Base-by-base conservation (phyloP, 2,329 filamentous ascomycete species). In the Talaromyces sp. region DNA sequence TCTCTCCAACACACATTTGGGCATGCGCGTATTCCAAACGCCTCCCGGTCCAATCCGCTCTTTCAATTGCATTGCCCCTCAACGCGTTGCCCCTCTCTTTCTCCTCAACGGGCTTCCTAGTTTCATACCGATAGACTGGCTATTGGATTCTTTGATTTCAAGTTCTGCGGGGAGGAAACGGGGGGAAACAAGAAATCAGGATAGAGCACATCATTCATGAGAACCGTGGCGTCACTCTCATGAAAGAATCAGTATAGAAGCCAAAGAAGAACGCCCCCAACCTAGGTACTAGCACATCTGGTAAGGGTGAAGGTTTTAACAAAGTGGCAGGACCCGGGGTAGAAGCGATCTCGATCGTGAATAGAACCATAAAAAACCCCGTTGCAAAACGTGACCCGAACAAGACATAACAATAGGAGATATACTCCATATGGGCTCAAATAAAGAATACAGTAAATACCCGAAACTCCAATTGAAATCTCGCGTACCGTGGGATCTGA, bases 401-500 rank as follows among this genome's bases (percentile, higher is more conserved):
- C n/a, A n/a, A n/a, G n/a, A n/a, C n/a, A n/a, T n/a, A n/a, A n/a
- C n/a, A n/a, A n/a, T n/a, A n/a, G n/a, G n/a, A n/a, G n/a, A 27
- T 27, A 27, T 27, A 27, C 24, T 27, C 5, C 24, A 27, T 27
- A 27, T 9, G 24, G 9, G 24, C n/a, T n/a, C n/a, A 29, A 8
- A 7, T 24, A 37, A 24, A 17, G 24, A 33, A 27, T 37, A n/a
- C n/a, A n/a, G n/a, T n/a, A n/a, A 27, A 27, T 27, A 27, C 24
- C 24, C 4, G 24, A 27, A 27, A 27, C 4, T 5, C 24, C 4
- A 27, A 27, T 27, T 27, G 51, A 54, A 52, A 17, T 10, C 41
- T 47, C 17, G 35, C 20, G 52, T 56, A 58, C 60, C 62, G 52
- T 57, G 52, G 62, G 53, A 49, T 51, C 37, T 33, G 2, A 36